Base-by-base conservation (phyloP, 2,329 filamentous ascomycete genomes). In the Cercospora brassicicola region DNA sequence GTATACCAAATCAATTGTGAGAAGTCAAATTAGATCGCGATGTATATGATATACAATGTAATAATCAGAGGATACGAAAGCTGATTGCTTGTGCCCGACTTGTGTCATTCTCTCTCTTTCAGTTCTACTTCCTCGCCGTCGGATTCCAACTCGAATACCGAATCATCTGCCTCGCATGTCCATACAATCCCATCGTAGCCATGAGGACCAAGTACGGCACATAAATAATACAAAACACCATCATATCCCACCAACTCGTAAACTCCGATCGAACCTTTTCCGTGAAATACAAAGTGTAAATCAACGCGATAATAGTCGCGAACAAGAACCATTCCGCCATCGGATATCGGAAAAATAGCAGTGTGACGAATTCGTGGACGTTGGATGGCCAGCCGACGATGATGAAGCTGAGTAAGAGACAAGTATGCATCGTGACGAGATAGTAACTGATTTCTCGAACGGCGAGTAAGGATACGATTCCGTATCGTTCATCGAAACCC, bases 341-440 rank as follows among this genome's bases (percentile, higher is more conserved):
- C 0, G 82, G 82, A 67, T 83, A 84, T 51, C 82, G 80, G 70
- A 84, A 84, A 74, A 83, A 84, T 31, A 84, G 74, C 7, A 84
- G 73, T 13, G 76, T 77, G 53, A 78, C 79, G 3, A 84, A 75
- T 13, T 78, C 77, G 6, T 66, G 66, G 7, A 78, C 76, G 28
- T 77, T 78, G 18, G 74, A 76, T 0, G 83, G 83, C 66, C 83
- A 84, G 39, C 80, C 78, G 18, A 78, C 78, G 69, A 84, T 82
- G 69, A 84, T 67, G 70, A 84, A 82, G 55, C 80, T 82, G 15
- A 82, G 28, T 3, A 84, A 78, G 1, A 84, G 75, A 70, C 82
- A 84, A 2, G 79, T 80, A 72, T 84, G 84, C 69, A 84, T 82
- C 2, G 82, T 82, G 53, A 84, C 81, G 13, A 84, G 78, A 64